These are phyloP conservation scores for Podospora bellae-mahoneyi DNA, from an alignment of 495 filamentous ascomycete species.

Conservation along the genomic window DNA sequence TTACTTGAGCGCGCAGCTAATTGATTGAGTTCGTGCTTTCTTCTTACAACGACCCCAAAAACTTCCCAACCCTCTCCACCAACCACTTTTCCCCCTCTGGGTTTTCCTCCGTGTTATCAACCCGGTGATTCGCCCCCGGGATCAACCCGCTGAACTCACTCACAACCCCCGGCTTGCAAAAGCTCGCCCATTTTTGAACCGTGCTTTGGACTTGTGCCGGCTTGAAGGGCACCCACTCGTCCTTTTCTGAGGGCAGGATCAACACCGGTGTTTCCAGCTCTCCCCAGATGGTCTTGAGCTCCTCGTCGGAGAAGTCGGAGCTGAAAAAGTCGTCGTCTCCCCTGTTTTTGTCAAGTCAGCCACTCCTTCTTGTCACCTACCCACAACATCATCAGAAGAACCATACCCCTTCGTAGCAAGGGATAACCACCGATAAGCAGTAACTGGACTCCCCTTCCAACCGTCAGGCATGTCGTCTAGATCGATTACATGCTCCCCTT, in stretches of 20 bases:
- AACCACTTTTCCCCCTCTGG: slow-evolving; percentile 37
- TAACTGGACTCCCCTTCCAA: slow-evolving; percentile 53
- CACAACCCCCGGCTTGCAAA: slow-evolving; percentile 36
- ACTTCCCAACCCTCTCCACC: slow-evolving; percentile 35
- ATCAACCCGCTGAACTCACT: slow-evolving; percentile 42
- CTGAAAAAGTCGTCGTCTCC: slow-evolving; percentile 90
- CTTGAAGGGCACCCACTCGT: slow-evolving; percentile 63
- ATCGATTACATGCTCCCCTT: slow-evolving; percentile 57
- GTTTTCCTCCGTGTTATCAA: slow-evolving; percentile 27
- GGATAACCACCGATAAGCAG: slow-evolving; percentile 65
- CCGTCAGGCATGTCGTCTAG: slow-evolving; percentile 46
- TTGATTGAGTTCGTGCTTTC: too few relatives aligned
- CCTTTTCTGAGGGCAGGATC: slow-evolving; percentile 66
- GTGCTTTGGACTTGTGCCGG: slow-evolving; percentile 61
- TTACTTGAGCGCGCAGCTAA: slow-evolving; percentile 15
- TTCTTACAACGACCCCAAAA: slow-evolving; percentile 27
- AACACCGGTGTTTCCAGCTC: slow-evolving; percentile 53
- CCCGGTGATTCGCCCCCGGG: slow-evolving; percentile 43
- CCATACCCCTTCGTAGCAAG: slow-evolving; percentile 54
- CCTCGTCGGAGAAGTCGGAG: slow-evolving; percentile 63
- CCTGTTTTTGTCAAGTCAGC: slow-evolving; percentile 24
- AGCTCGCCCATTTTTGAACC: slow-evolving; percentile 57
- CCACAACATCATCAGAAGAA: background rate
- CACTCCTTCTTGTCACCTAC: slow-evolving; percentile 1
- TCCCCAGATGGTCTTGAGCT: slow-evolving; percentile 61